These are phyloP conservation scores for Microdochium bolleyi DNA, from an alignment of 2,329 filamentous ascomycete species.

Conservation along the genomic window DNA sequence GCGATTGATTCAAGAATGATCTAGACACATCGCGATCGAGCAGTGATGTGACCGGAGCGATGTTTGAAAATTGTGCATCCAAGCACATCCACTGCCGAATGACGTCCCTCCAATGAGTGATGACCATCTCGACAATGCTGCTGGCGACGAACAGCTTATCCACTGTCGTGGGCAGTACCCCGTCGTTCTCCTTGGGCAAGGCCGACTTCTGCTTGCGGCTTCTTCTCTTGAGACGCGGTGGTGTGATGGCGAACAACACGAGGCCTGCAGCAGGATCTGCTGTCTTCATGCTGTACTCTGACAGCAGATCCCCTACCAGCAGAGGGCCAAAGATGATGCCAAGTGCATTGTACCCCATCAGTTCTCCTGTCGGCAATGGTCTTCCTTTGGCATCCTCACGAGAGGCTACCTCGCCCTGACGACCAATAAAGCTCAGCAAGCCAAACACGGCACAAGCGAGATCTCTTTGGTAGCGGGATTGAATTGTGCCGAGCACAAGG, in stretches of 20 bases:
- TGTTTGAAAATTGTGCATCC: conserved; percentile 19
- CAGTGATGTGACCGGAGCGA: neutral
- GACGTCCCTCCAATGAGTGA: conserved; percentile 57
- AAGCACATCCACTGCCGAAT: conserved; percentile 50
- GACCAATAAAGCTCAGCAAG: conserved; percentile 52
- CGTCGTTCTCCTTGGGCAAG: conserved; percentile 10
- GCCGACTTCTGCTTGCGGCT: conserved; percentile 20
- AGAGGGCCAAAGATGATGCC: conserved; percentile 60
- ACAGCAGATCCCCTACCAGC: conserved; percentile 49
- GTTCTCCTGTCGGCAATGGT: conserved; percentile 44
- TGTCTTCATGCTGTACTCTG: conserved; percentile 40
- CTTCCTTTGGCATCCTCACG: conserved; percentile 42
- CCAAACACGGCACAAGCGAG: conserved; percentile 62
- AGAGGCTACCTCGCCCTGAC: conserved; percentile 43
- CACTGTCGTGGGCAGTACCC: conserved; percentile 23
- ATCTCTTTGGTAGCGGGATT: conserved; percentile 51
- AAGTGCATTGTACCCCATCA: conserved; percentile 57
- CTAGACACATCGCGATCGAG: neutral
- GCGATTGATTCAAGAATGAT: neutral
- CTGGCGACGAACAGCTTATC: conserved; percentile 53
- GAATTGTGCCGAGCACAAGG: conserved; percentile 50
- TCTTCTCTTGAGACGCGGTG: conserved; percentile 17
- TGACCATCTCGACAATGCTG: conserved; percentile 55
- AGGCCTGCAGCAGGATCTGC: conserved; percentile 31
- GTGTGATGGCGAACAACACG: conserved; percentile 31